Percentiles rank a stretch among this genome's conserved stretches.
Evolutionary conservation across 306 rosid genomes (phyloP).

Genomic region (Prinsepia uniflora): DNA sequence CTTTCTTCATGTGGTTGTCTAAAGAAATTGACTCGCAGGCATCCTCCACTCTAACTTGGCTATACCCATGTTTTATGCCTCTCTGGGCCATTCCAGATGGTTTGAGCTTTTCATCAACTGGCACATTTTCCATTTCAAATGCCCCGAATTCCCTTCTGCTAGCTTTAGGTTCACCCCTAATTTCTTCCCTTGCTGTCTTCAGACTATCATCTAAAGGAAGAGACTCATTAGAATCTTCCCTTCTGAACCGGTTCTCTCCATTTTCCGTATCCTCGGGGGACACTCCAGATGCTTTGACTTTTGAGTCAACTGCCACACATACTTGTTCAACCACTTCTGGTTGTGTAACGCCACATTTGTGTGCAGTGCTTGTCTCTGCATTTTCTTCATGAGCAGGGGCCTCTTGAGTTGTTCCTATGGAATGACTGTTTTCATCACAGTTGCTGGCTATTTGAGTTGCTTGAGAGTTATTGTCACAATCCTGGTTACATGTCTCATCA

Average conservation of each 20-base stretch:
- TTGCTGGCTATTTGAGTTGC: slow-evolving; percentile 26
- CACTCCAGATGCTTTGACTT: slow-evolving; percentile 20
- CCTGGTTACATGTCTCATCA: slow-evolving; percentile 27
- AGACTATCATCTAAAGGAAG: slow-evolving; percentile 28
- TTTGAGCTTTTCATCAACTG: slow-evolving; percentile 25
- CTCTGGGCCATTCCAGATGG: slow-evolving; percentile 29
- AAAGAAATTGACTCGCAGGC: slow-evolving; percentile 22
- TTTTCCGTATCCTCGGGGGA: slow-evolving; percentile 27
- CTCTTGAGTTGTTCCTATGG: slow-evolving; percentile 30
- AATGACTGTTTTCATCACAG: slow-evolving; percentile 32
- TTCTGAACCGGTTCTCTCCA: slow-evolving; percentile 21
- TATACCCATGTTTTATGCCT: slow-evolving; percentile 22
- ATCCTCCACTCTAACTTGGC: slow-evolving; percentile 29
- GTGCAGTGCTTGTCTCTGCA: slow-evolving; percentile 24
- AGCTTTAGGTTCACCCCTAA: slow-evolving; percentile 19
- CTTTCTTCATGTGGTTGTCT: slow-evolving; percentile 30
- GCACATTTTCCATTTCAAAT: slow-evolving; percentile 28
- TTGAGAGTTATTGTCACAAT: slow-evolving; percentile 25
- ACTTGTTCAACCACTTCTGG: slow-evolving; percentile 32
- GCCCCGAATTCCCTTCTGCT: slow-evolving; percentile 33
- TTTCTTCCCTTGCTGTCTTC: slow-evolving; percentile 33
- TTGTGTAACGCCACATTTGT: slow-evolving; percentile 27
- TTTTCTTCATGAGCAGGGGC: slow-evolving; percentile 31
- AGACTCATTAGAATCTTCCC: slow-evolving; percentile 30
- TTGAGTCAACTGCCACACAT: slow-evolving; percentile 21